Conservation (phyloP, 2,329 filamentous ascomycete species). For the Colletotrichum spinosum region DNA sequence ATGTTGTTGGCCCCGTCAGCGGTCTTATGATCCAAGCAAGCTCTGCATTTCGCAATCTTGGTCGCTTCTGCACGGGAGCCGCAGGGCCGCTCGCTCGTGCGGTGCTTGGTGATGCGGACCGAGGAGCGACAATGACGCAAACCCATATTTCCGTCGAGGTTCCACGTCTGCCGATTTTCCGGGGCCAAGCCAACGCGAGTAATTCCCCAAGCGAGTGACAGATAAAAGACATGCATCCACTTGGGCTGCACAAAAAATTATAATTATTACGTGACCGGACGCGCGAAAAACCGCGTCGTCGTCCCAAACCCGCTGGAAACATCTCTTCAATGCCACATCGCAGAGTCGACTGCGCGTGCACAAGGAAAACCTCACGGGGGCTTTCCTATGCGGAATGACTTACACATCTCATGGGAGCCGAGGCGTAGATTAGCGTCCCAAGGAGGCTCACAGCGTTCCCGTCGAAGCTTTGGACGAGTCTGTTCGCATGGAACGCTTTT, state of each 20-base stretch:
- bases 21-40: too few relatives aligned
- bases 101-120: too few relatives aligned
- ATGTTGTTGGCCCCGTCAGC: too few relatives aligned
- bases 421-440: neutral
- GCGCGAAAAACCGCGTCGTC: slow-evolving; percentile 12
- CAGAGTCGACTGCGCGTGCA: too few relatives aligned
- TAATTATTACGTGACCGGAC: slow-evolving; percentile 14
- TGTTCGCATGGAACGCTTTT: neutral
- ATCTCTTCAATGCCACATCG: too few relatives aligned
- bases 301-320: too few relatives aligned
- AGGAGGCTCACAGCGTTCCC: slow-evolving; percentile 6
- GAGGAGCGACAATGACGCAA: slow-evolving; percentile 22
- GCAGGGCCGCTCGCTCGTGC: too few relatives aligned
- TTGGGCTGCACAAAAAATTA: slow-evolving; percentile 31
- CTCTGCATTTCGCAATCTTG: too few relatives aligned
- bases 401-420: too few relatives aligned
- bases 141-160: neutral
- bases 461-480: neutral
- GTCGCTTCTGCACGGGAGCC: too few relatives aligned
- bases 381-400: too few relatives aligned
- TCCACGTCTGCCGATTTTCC: slow-evolving; percentile 9
- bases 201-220: slow-evolving; percentile 36
- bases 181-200: slow-evolving; percentile 18
- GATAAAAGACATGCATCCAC: slow-evolving; percentile 20
- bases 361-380: too few relatives aligned